Evolutionary conservation across 495 filamentous ascomycete genomes (phyloP), one percentile per base, ranked within the genome.

Genomic region (Viridothelium virens): DNA sequence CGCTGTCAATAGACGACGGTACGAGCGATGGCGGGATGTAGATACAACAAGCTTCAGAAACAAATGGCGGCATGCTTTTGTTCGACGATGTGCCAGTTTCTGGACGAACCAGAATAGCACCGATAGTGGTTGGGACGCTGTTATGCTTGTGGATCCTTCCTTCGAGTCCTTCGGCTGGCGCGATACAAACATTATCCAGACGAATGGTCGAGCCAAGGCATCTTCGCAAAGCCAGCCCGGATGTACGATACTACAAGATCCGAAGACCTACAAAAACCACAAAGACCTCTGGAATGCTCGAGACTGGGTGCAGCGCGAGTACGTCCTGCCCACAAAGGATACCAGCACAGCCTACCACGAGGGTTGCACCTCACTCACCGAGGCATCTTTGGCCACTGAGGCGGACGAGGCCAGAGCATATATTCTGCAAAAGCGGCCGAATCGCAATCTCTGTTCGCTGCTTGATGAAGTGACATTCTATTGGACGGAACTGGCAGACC

Each of bases 351-450:
- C 48, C n/a, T 53, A 53, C n/a, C 48, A 53, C n/a, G 12, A 53
- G 5, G 48, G 48, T 18, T 53, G 48, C n/a, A 53, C 48, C 18
- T 2, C 48, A 11, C 18, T 53, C 11, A n/a, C 48, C 12, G 48
- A 53, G n/a, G 5, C 48, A 53, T 53, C 48, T 53, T 25, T 53
- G 48, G 48, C n/a, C n/a, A 14, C 48, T n/a, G n/a, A 64, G 12
- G 48, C 61, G 2, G 68, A 70, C 46, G 68, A 70, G 39, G 66
- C 66, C n/a, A 61, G 68, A 44, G 61, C 64, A 7, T 68, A 61
- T 46, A 48, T 56, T 10, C 41, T 70, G 39, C 66, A 72, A 53
- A 53, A 53, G n/a, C 48, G n/a, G n/a, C 12, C 5, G 12, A 11
- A 53, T 53, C 48, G n/a, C 48, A 16, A 7, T 18, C 39, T 33